These are phyloP conservation scores for Botryosphaeria agaves DNA, from an alignment of 2,329 filamentous ascomycete species.

Conservation along the genomic window DNA sequence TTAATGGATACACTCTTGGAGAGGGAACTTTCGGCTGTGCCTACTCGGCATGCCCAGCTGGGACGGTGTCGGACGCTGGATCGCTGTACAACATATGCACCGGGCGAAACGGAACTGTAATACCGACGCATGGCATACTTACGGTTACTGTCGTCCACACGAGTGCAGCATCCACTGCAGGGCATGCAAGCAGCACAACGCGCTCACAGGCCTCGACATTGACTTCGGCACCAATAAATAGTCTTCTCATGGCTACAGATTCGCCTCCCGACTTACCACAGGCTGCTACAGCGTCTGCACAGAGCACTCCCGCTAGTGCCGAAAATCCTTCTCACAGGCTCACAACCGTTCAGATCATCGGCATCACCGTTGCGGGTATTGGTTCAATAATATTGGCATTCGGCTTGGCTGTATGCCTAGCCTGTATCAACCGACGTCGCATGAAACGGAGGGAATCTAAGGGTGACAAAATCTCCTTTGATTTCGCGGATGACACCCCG, in stretches of 20 bases:
- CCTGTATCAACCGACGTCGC: neutral
- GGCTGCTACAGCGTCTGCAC: too few relatives aligned
- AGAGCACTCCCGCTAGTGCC: too few relatives aligned
- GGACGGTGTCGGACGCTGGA: neutral
- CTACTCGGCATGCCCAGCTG: neutral
- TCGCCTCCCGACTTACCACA: too few relatives aligned
- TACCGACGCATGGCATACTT: slow-evolving; percentile 1
- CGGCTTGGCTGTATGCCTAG: neutral
- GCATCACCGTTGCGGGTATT: slow-evolving; percentile 1
- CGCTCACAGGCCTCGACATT: too few relatives aligned
- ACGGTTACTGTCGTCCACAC: slow-evolving; percentile 1
- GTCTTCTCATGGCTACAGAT: too few relatives aligned
- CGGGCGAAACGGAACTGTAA: slow-evolving; percentile 1
- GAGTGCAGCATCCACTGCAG: neutral
- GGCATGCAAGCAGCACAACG: neutral
- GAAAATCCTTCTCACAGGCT: too few relatives aligned
- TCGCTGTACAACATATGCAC: slow-evolving; percentile 1
- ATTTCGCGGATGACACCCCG: neutral
- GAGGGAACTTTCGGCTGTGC: slow-evolving; percentile 40
- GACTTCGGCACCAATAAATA: too few relatives aligned
- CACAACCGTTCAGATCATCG: slow-evolving; percentile 1
- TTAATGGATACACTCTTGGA: slow-evolving; percentile 49
- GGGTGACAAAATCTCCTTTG: neutral
- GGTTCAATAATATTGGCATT: neutral
- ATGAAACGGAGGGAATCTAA: too few relatives aligned